These are phyloP conservation scores for Talaromyces adpressus DNA, from an alignment of 495 filamentous ascomycete genomes.

Conservation along the genomic window DNA sequence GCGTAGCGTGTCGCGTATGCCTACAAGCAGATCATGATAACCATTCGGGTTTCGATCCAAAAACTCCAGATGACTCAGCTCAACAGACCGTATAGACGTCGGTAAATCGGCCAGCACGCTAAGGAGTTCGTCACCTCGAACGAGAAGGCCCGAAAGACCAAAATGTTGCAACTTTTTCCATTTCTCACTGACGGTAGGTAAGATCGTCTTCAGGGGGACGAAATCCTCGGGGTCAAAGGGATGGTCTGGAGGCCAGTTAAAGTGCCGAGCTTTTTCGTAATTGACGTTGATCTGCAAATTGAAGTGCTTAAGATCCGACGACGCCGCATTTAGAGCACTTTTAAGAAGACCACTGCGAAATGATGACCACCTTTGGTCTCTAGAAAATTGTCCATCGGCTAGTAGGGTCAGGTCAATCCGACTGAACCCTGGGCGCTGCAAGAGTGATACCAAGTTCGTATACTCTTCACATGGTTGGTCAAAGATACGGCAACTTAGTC, in stretches of 20 bases:
- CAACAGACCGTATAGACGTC: neutral
- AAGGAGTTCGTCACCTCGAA: neutral
- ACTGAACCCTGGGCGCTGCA: constrained; percentile 1
- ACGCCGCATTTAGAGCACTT: neutral
- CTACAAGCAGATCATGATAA: neutral
- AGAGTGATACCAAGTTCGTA: constrained; percentile 6
- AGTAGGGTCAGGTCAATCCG: neutral
- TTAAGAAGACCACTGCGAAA: constrained; percentile 2
- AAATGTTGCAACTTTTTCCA: constrained; percentile 5
- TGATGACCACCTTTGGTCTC: neutral
- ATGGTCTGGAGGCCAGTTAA: too few species aligned
- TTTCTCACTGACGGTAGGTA: neutral
- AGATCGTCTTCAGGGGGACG: neutral
- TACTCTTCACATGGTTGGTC: constrained; percentile 16
- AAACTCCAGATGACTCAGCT: constrained; percentile 2
- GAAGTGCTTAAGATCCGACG: neutral
- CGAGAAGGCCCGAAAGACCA: constrained; percentile 3
- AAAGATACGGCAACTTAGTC: constrained; percentile 15
- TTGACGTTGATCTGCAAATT: neutral
- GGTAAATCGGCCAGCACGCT: neutral
- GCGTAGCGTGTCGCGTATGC: neutral
- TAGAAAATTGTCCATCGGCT: neutral
- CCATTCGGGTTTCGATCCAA: neutral
- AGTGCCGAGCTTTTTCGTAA: neutral
- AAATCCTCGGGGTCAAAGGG: neutral